Base-by-base conservation (phyloP, 148 eudicot genomes). In the Rhododendron vialii region DNA sequence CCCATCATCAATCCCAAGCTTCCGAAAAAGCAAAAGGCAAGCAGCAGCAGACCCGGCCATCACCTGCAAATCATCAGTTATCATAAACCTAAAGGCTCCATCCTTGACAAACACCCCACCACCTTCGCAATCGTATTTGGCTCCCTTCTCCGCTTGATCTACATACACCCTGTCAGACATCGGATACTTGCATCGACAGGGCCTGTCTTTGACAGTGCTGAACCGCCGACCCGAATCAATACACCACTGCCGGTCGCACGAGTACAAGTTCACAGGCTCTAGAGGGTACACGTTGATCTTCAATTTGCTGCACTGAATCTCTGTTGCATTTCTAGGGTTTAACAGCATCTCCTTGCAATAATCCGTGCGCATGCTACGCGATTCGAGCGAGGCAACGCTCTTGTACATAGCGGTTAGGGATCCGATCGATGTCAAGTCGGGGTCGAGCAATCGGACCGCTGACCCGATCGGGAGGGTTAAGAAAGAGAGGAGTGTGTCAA, bases 51-150 rank as follows among this genome's bases (percentile, higher is more conserved):
- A 43, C 28, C 55, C 81, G 5, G 18, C 33, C 26, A 47, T 78
- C 81, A 78, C 81, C 81, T 78, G 81, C 81, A 78, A 43, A 78
- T 78, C 81, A n/a, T 78, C 81, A 3, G 81, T 78, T 24, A 78
- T 24, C 55, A 78, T 78, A 78, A 78, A 78, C 55, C 57, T 43
- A 5, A 13, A 28, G 17, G 81, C 53, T 43, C 30, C 81, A 24
- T 22, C 81, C 53, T n/a, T 78, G 17, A 78, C 53, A 78, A 78
- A 78, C 57, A 78, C 57, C 26, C 81, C 81, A 11, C 57, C 57
- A 0, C 36, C 81, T 24, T 59, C 26, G n/a, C 65, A 59, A 59
- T 22, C 26, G 65, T 26, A 57, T 78, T 45, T 47, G 35, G 26
- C 4, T 18, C 11, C 47, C 45, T 77, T 3, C 13, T 77, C 80